phyloP scores from a whole-genome alignment of 495 filamentous ascomycete genomes.

The Aspergillus bridgeri region DNA sequence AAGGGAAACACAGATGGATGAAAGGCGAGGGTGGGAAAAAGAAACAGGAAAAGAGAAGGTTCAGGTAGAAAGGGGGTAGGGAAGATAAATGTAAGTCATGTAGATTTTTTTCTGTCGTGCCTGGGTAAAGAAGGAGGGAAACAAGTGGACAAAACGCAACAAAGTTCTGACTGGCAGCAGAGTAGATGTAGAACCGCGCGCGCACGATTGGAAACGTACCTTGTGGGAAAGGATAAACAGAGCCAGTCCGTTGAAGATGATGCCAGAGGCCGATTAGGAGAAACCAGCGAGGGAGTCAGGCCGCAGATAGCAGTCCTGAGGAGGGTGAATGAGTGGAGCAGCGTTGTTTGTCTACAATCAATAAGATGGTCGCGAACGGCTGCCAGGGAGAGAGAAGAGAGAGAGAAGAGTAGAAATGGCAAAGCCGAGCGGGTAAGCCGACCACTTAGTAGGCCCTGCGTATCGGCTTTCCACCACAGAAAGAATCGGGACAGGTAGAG shows the following conservation, averaged over 20 bases:
- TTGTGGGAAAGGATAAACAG: conserved; percentile 5
- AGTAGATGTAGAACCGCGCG: not conserved
- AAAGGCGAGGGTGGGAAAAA: conserved; percentile 12
- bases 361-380: conserved; percentile 23
- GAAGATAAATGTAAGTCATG: not conserved
- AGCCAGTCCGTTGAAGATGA: not conserved
- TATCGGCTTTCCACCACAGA: not conserved
- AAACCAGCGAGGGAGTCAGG: not conserved
- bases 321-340: not conserved
- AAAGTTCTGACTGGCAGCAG: conserved; percentile 1
- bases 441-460: not conserved
- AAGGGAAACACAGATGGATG: conserved; percentile 4
- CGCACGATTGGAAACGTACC: conserved; percentile 22
- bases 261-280: not conserved
- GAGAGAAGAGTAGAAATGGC: not conserved
- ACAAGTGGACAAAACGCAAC: not conserved
- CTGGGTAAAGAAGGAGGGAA: not conserved
- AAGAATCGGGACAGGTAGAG: too few species aligned
- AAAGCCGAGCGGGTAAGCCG: conserved; percentile 21
- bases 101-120: not conserved
- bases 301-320: not conserved
- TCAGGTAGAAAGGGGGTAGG: conserved; percentile 4
- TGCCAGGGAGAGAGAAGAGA: conserved; percentile 34
- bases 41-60: conserved; percentile 3
- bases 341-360: conserved; percentile 8